A percentile compares a stretch with the other conserved stretches of the same genome.
Conservation (phyloP, 2,329 filamentous ascomycete species). For the Fusarium gaditjirri region DNA sequence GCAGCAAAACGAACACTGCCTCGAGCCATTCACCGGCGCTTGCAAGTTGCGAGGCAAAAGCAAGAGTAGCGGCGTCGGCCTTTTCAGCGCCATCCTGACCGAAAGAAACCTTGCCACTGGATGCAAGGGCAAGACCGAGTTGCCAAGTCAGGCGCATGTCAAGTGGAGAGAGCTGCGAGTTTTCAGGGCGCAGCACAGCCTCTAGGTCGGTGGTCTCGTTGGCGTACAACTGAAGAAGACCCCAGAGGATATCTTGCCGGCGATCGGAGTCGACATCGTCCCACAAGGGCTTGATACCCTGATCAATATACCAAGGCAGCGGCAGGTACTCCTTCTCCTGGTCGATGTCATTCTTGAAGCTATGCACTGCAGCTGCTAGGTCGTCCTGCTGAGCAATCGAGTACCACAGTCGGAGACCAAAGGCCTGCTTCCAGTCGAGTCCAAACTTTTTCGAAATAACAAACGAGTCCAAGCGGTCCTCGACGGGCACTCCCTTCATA, state of each 20-base stretch:
- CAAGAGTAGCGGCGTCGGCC: conserved; percentile 72
- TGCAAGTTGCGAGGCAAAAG: conserved; percentile 73
- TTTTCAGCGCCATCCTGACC: conserved; percentile 66
- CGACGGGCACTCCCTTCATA: conserved; percentile 74
- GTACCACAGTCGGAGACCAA: conserved; percentile 93
- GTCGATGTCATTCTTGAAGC: conserved; percentile 78
- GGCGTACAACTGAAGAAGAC: conserved; percentile 83
- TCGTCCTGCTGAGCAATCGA: conserved; percentile 74
- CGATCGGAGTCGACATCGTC: conserved; percentile 66
- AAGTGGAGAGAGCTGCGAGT: conserved; percentile 78
- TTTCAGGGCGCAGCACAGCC: conserved; percentile 78
- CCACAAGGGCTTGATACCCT: conserved; percentile 68
- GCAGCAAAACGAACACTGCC: conserved; percentile 80
- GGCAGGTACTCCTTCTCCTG: conserved; percentile 78
- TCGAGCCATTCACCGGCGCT: conserved; percentile 74
- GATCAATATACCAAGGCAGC: conserved; percentile 74
- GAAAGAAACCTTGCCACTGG: conserved; percentile 62
- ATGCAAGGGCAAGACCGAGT: conserved; percentile 74
- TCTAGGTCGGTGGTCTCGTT: conserved; percentile 69
- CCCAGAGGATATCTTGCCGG: conserved; percentile 85
- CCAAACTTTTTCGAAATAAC: conserved; percentile 84
- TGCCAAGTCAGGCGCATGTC: conserved; percentile 87
- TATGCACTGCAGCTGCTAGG: conserved; percentile 76
- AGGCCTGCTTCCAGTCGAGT: conserved; percentile 92
- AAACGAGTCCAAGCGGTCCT: conserved; percentile 85